A percentile compares a stretch with the other conserved stretches of the same genome.
These are phyloP conservation scores for Eimeria praecox DNA, from an alignment of 169 alveolate genomes.

Conservation along the genomic window DNA sequence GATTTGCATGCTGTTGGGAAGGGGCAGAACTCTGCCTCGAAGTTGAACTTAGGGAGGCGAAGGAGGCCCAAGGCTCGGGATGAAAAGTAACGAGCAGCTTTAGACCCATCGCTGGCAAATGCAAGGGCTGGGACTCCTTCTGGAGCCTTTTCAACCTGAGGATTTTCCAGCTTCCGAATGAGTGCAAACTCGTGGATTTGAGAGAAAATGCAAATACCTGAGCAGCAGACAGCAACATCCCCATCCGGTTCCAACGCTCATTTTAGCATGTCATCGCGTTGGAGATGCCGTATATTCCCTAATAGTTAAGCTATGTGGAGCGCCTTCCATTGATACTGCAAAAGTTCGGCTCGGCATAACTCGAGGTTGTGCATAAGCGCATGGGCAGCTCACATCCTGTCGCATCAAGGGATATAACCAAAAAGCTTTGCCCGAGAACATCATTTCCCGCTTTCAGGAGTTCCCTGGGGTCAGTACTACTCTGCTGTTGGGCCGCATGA, in stretches of 20 bases:
- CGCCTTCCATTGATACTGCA: background rate
- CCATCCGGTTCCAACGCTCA: background rate
- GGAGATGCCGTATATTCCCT: background rate
- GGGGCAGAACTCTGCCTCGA: conserved; percentile 49
- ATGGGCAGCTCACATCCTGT: conserved; percentile 27
- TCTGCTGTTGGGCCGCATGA: background rate
- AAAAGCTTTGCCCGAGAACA: background rate
- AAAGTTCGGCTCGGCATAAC: background rate
- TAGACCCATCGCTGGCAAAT: conserved; percentile 43
- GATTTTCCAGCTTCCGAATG: conserved; percentile 43
- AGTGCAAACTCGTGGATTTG: conserved; percentile 54
- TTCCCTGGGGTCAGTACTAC: background rate
- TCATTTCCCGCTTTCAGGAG: conserved; percentile 12
- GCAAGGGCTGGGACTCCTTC: conserved; percentile 54
- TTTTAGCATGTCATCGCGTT: background rate
- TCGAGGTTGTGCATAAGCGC: background rate
- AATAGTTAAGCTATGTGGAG: background rate
- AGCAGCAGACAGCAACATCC: background rate
- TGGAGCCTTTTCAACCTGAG: conserved; percentile 22
- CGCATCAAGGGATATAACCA: conserved; percentile 49
- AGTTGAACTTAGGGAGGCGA: conserved; percentile 33
- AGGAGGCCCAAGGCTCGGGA: background rate
- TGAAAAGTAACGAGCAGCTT: conserved; percentile 45
- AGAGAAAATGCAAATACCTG: conserved; percentile 55
- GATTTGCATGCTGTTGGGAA: conserved; percentile 42